Base-by-base conservation (phyloP, 257 asterid species). In the Rubia yunnanensis region DNA sequence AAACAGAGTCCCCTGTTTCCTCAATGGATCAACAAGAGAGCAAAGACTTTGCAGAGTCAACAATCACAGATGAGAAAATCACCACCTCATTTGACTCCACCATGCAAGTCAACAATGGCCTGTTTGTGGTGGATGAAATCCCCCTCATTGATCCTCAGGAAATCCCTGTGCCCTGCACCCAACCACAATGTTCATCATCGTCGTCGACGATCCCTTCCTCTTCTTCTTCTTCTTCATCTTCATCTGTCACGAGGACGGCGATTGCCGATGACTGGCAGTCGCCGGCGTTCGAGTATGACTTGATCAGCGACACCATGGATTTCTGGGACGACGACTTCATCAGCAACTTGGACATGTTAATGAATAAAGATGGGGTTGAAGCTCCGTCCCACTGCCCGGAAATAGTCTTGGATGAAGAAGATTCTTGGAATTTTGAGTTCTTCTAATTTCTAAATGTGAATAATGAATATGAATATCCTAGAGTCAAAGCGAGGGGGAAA, bases 141-240 rank as follows among this genome's bases (percentile, higher is more conserved):
- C 96, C 96, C 10, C 67, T 88, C 32, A 78, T 85, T 32, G 78
- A 85, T 38, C 95, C 95, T 6, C 81, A 85, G 52, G 96, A 88
- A 39, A 86, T 88, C 10, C 66, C 86, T 15, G 76, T 83, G 11
- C 74, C 81, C 5, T 66, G 59, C 31, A 7, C 63, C 14, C 52
- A 17, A 17, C 69, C 68, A 2, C 67, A 70, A 14, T 72, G 73
- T 35, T 72, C 78, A 3, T 69, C 82, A 5, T 34, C 85, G 5
- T n/a, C n/a, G n/a, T n/a, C n/a, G n/a, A n/a, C n/a, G n/a, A n/a
- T n/a, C n/a, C n/a, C n/a, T n/a, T n/a, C n/a, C n/a, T 50, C 78
- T 3, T 59, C 80, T 0, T 46, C 83, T 0, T 68, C 86, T 0
- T 76, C 76, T 3, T 73, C 84, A 0, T 46, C 83, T 7, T 56